phyloP scores from a whole-genome alignment of 2,329 filamentous ascomycete species.

The Botrytis squamosa region DNA sequence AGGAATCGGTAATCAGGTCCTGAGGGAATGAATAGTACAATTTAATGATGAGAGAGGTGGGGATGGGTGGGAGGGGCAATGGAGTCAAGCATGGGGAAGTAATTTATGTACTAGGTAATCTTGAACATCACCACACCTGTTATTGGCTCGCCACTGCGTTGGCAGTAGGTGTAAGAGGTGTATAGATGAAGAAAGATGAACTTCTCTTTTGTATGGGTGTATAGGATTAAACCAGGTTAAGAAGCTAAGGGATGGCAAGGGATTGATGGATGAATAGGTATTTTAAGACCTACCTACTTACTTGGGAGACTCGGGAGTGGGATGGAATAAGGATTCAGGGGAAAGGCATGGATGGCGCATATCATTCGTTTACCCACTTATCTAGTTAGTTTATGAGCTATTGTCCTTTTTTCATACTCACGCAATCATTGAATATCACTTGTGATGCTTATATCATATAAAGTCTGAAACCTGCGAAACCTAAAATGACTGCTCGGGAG shows the following conservation, averaged over 20 bases:
- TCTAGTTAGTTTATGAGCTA: background rate
- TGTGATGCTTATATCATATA: background rate
- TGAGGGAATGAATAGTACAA: background rate
- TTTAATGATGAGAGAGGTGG: background rate
- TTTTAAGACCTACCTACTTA: background rate
- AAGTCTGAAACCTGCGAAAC: background rate
- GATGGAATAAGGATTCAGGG: constrained; percentile 21
- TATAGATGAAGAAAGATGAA: background rate
- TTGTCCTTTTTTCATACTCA: background rate
- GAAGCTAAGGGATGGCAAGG: constrained; percentile 5
- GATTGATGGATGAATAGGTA: background rate
- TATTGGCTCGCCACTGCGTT: background rate
- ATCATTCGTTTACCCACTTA: constrained; percentile 30
- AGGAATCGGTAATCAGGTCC: constrained; percentile 31
- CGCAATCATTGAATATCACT: background rate
- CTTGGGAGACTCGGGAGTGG: background rate
- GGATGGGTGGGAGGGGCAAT: background rate
- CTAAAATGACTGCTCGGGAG: background rate
- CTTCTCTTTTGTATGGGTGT: constrained; percentile 28
- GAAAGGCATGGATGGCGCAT: constrained; percentile 35
- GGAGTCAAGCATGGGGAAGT: background rate
- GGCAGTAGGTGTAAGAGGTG: background rate
- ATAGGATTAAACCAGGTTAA: constrained; percentile 23
- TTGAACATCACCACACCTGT: constrained; percentile 10
- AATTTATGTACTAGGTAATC: constrained; percentile 22